These are phyloP conservation scores for Diaporthe capsici DNA, from an alignment of 2,329 filamentous ascomycete species.

Conservation along the genomic window DNA sequence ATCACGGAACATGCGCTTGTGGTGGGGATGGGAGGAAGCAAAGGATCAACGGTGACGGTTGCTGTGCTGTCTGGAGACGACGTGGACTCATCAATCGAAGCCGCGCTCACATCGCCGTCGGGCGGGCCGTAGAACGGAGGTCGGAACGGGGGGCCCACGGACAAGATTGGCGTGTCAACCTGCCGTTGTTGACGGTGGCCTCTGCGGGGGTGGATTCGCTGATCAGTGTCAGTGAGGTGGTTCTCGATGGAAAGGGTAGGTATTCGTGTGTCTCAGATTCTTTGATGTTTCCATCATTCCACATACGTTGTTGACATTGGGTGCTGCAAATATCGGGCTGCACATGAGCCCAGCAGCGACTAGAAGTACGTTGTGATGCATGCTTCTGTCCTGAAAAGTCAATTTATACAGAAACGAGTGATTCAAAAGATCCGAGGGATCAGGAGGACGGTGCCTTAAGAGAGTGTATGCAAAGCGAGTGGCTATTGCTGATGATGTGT, in stretches of 20 bases:
- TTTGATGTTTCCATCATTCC: not conserved
- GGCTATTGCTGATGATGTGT: constrained; percentile 31
- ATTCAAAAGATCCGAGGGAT: not conserved
- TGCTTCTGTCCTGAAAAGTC: not conserved
- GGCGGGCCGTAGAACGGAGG: constrained; percentile 10
- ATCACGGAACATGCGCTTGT: constrained; percentile 17
- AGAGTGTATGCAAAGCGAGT: constrained; percentile 31
- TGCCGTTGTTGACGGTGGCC: constrained; percentile 26
- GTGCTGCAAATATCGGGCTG: constrained; percentile 24
- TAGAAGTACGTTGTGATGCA: constrained; percentile 28
- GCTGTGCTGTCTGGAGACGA: not conserved
- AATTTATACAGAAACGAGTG: constrained; percentile 24
- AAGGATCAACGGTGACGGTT: not conserved
- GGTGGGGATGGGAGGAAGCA: not conserved
- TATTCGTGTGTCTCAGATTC: not conserved
- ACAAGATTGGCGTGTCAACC: not conserved
- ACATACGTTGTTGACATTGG: constrained; percentile 21
- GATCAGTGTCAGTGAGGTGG: not conserved
- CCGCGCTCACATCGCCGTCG: not conserved
- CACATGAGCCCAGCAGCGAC: constrained; percentile 21
- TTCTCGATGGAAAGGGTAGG: not conserved
- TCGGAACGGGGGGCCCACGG: not conserved
- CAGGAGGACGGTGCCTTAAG: not conserved
- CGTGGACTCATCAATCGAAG: not conserved
- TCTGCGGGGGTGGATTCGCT: constrained; percentile 5